Evolutionary conservation across 1,284 basidiomycete genomes (phyloP), one percentile per base, ranked within the genome.

Genomic region (Cutaneotrichosporon spelunceum): DNA sequence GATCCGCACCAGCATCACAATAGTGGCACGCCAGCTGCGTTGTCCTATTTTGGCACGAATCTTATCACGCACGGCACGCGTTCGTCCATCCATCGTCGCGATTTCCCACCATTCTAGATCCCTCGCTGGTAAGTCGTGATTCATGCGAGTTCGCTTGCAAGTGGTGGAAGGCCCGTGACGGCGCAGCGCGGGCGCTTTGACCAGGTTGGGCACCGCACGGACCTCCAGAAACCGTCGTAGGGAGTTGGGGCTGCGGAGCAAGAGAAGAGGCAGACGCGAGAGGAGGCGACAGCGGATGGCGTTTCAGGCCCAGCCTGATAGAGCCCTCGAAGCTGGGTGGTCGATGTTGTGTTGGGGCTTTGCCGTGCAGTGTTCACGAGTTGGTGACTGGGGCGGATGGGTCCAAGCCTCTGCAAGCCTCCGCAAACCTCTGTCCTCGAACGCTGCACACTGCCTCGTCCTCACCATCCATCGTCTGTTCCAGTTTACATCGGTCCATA

Each of bases 401-500:
- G 34, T 36, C 34, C 39, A 42, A n/a, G 19, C 16, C 30, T 33
- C 30, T 33, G 30, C 30, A 33, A 33, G 2, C 30, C 30, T 33
- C 30, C n/a, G n/a, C n/a, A n/a, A n/a, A n/a, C n/a, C n/a, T 33
- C 8, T 33, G 30, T 33, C 30, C 39, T 42, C 39, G 39, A 5
- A 42, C 19, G 39, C 45, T 27, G 45, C 23, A 21, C 23, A 24
- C 26, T 48, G 45, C 45, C 45, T 48, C 45, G 45, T 48, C 45
- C 45, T 48, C 45, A 26, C 45, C 45, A 48, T 48, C 45, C 23
- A 24, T 48, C 23, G 23, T 10, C 16, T 26, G 39, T 42, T 16
- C 19, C 26, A 27, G 45, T 48, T 48, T 21, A 48, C 45, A 48
- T 48, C 45, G 45, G 45, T 48, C 45, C 45, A 48, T 48, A 4